A percentile compares a stretch with the other conserved stretches of the same genome.
phyloP scores from a whole-genome alignment of 2,329 filamentous ascomycete species.

The Gaeumannomyces sp. region DNA sequence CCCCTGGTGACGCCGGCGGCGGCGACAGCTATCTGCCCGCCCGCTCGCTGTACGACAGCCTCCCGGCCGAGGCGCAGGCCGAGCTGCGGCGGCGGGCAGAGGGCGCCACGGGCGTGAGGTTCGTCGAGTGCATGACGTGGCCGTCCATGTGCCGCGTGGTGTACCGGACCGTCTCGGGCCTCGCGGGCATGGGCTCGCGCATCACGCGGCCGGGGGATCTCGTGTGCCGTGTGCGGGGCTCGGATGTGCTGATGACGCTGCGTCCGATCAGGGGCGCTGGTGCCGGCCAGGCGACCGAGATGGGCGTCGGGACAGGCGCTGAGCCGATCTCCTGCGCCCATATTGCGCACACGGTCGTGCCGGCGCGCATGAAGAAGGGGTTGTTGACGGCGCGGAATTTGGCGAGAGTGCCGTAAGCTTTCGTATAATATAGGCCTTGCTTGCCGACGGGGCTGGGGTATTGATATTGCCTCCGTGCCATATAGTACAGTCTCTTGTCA shows the following conservation, averaged over 20 bases:
- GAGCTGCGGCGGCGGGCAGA: slow-evolving; percentile 13
- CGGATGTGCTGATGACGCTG: slow-evolving; percentile 14
- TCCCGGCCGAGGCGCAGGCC: slow-evolving; percentile 12
- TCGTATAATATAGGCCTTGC: slow-evolving; percentile 12
- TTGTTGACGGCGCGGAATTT: slow-evolving; percentile 9
- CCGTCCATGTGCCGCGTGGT: slow-evolving; percentile 15
- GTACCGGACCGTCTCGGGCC: slow-evolving; percentile 14
- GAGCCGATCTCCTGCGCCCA: slow-evolving; percentile 11
- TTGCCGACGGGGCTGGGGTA: too few relatives aligned
- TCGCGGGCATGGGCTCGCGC: slow-evolving; percentile 15
- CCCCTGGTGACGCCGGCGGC: neutral
- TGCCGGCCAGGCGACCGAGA: neutral
- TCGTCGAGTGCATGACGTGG: slow-evolving; percentile 17
- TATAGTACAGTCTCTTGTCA: too few relatives aligned
- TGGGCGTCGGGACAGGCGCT: neutral
- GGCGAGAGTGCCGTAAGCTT: slow-evolving; percentile 12
- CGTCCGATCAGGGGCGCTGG: slow-evolving; percentile 7
- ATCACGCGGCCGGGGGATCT: slow-evolving; percentile 14
- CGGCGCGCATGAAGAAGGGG: slow-evolving; percentile 13
- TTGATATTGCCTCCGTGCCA: too few relatives aligned
- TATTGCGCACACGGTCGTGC: slow-evolving; percentile 15
- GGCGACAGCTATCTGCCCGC: slow-evolving; percentile 8
- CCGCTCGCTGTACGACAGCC: slow-evolving; percentile 13
- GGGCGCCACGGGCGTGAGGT: slow-evolving; percentile 11
- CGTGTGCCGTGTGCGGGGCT: slow-evolving; percentile 15